Evolutionary conservation across 2,329 filamentous ascomycete species (phyloP), one percentile per base, ranked within the genome.

Genomic region (Hypoxylon sp.): DNA sequence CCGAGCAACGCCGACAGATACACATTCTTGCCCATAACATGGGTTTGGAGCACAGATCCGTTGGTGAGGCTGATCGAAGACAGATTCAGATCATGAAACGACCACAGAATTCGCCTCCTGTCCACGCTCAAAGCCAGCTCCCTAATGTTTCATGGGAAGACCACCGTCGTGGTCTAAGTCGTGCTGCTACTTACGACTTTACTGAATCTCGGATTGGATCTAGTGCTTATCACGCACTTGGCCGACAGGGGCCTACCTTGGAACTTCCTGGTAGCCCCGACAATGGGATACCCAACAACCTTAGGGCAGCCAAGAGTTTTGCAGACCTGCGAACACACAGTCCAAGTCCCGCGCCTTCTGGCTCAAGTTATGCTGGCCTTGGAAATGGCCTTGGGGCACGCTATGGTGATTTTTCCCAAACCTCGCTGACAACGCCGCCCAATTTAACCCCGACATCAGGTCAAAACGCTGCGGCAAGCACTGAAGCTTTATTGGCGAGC

Each of bases 121-220:
- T 84, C 52, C 82, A 85, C 73, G 80, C 90, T 83, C 84, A 90
- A 84, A 75, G 83, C 78, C 77, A 78, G 56, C 69, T 82, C 21
- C 85, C 88, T 1, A 89, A 89, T 62, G 90, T 92, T 64, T 88
- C 89, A 21, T 84, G 90, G 55, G 93, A 97, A 70, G 89, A 92
- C 61, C 90, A 93, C 73, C 91, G 95, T 72, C 92, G 95, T 67
- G 92, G 91, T 3, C 84, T 99, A 36, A 97, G 94, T 82, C 91
- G 96, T 69, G 94, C 96, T 14, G 96, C 96, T n/a, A 98, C 96
- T 1, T 97, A 97, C 72, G 96, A 98, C 80, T 98, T 98, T 80
- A 94, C 93, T 71, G 91, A 91, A 68, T 90, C 91, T 21, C 82
- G 86, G 19, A 83, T 82, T 32, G 90, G 90, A 19, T 85, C 85